Evolutionary conservation across 768 basidiomycete genomes (phyloP).

Genomic region (Phlegmacium glaucopus): DNA sequence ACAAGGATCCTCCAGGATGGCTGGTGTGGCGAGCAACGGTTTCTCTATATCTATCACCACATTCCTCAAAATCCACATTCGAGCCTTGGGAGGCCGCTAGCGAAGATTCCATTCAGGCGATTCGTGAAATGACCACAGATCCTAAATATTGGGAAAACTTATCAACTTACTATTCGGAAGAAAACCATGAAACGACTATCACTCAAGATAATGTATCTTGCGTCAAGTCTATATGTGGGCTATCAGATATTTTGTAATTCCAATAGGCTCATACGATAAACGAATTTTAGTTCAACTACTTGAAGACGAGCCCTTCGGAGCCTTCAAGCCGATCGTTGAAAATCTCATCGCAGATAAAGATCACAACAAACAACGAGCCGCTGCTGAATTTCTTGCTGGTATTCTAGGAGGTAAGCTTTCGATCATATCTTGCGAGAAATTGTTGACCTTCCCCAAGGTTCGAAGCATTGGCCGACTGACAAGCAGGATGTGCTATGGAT

Average conservation of each 20-base stretch:
- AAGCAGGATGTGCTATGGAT: slow-evolving; percentile 70
- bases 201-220: slow-evolving; percentile 68
- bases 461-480: slow-evolving; percentile 82
- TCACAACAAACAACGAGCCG: slow-evolving; percentile 85
- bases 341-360: slow-evolving; percentile 64
- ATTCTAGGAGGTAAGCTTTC: slow-evolving; percentile 50
- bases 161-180: slow-evolving; percentile 69
- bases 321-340: slow-evolving; percentile 58
- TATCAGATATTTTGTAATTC: neutral
- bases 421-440: neutral
- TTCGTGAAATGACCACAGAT: slow-evolving; percentile 45
- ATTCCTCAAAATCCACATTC: slow-evolving; percentile 46
- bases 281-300: slow-evolving; percentile 62
- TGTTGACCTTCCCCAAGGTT: slow-evolving; percentile 39
- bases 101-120: slow-evolving; percentile 42
- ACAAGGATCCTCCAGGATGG: slow-evolving; percentile 65
- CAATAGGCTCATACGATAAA: slow-evolving; percentile 1
- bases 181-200: slow-evolving; percentile 65
- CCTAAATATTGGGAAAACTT: slow-evolving; percentile 66
- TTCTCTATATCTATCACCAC: slow-evolving; percentile 45
- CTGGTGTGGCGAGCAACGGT: slow-evolving; percentile 53
- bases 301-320: slow-evolving; percentile 68
- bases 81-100: slow-evolving; percentile 58
- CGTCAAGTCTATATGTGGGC: slow-evolving; percentile 74
- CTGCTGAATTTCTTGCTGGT: slow-evolving; percentile 80